These are phyloP conservation scores for Paraphoma chrysanthemicola DNA, from an alignment of 2,329 filamentous ascomycete genomes.

Conservation along the genomic window DNA sequence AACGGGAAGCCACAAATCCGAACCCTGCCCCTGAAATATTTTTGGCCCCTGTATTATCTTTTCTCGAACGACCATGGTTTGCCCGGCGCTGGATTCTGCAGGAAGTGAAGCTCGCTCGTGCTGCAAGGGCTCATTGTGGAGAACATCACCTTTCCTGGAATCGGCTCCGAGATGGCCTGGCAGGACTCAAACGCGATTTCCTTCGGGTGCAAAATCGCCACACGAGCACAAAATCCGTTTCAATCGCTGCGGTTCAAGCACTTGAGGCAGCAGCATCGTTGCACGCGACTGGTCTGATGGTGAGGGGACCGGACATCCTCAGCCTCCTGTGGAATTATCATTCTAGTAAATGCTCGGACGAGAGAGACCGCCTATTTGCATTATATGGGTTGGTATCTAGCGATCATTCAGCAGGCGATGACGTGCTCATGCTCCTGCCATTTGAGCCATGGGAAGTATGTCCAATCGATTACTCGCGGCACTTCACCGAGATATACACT, in stretches of 20 bases:
- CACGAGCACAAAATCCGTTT: not conserved
- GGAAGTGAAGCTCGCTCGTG: conserved; percentile 2
- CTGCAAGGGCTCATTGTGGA: conserved; percentile 5
- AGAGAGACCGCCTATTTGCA: not conserved
- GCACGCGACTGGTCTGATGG: too few relatives aligned
- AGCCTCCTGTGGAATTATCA: not conserved
- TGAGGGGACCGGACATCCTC: not conserved
- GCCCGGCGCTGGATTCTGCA: conserved; percentile 10
- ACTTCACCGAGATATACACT: not conserved
- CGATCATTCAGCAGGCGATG: too few relatives aligned
- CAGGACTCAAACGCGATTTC: not conserved
- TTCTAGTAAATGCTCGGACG: not conserved
- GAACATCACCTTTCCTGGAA: conserved; percentile 30
- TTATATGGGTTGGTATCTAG: not conserved
- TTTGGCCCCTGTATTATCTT: not conserved
- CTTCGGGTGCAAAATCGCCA: not conserved
- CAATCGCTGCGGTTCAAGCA: not conserved
- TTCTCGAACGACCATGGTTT: conserved; percentile 7
- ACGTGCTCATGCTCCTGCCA: too few relatives aligned
- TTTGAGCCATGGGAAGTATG: too few relatives aligned
- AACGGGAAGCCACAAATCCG: not conserved
- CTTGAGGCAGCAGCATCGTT: not conserved
- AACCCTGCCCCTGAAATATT: not conserved
- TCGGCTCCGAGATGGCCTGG: not conserved
- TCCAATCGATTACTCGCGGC: not conserved